Base-by-base conservation (phyloP, 225 moss, liverwort and hornwort species). In the Pleurozium schreberi region DNA sequence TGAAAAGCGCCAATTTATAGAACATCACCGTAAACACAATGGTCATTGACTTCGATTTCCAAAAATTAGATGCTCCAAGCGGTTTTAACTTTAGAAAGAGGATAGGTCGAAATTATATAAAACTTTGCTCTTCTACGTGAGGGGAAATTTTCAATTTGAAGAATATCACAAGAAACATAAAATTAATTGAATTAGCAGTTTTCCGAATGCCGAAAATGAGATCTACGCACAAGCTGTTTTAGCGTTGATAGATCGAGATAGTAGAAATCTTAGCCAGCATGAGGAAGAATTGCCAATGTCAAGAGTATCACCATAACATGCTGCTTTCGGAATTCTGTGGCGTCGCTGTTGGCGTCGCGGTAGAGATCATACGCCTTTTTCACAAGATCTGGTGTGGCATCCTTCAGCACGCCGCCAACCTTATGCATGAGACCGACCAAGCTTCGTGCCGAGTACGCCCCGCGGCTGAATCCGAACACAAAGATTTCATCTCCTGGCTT, bases 401-500 rank as follows among this genome's bases (percentile, higher is more conserved):
- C 78, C 75, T 86, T 91, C 80, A 93, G 45, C 53, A 93, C 89
- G n/a, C 93, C 93, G 49, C 74, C 68, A 47, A 82, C 79, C 80
- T 93, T 88, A 40, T 93, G 81, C 86, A 93, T 93, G 31, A 93
- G 91, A 6, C 88, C 91, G n/a, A 93, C 93, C 66, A 93, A 85
- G 74, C 93, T 92, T 34, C 93, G 90, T n/a, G 93, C 93, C 10
- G 93, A 90, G 82, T 93, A 93, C 26, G 93, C 90, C 42, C 93
- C 93, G n/a, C 91, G 91, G 78, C 91, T 93, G 88, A 87, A 93
- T 50, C 91, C 93, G 84, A 93, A 93, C 70, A 88, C 87, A 53
- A 91, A 92, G 34, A 93, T 62, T 42, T 93, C 90, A 36, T 93
- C 93, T 45, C 77, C 88, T 42, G 81, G 88, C 80, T 76, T 42